These are phyloP conservation scores for Pythium pyrilobum DNA, from an alignment of 352 stramenopile species.

Conservation along the genomic window DNA sequence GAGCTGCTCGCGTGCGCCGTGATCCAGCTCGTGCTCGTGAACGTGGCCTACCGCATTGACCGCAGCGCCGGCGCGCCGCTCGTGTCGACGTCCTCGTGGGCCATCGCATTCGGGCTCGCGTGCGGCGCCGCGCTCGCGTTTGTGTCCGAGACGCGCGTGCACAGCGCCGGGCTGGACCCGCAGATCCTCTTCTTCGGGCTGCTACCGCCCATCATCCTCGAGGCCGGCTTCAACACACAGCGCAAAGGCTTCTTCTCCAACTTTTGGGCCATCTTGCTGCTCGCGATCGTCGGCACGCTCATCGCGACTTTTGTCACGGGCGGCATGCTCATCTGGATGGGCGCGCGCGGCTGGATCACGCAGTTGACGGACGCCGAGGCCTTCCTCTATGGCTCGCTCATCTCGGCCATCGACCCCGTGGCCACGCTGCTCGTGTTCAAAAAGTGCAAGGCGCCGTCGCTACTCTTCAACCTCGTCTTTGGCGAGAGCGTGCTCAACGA, in stretches of 20 bases:
- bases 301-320: slow-evolving; percentile 48
- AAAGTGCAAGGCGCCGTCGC: slow-evolving; percentile 56
- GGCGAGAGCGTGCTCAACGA: slow-evolving; percentile 87
- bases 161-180: slow-evolving; percentile 9
- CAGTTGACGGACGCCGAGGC: slow-evolving; percentile 74
- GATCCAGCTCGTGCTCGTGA: slow-evolving; percentile 17
- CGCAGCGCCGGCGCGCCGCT: slow-evolving; percentile 6
- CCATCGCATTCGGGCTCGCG: slow-evolving; percentile 11
- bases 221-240: slow-evolving; percentile 60
- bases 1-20: slow-evolving; percentile 17
- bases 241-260: slow-evolving; percentile 55
- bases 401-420: slow-evolving; percentile 91
- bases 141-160: slow-evolving; percentile 9
- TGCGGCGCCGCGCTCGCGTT: slow-evolving; percentile 5
- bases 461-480: slow-evolving; percentile 93
- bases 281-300: slow-evolving; percentile 45
- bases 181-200: slow-evolving; percentile 50
- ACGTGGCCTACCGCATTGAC: slow-evolving; percentile 21
- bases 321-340: slow-evolving; percentile 36
- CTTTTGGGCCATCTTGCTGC: slow-evolving; percentile 32
- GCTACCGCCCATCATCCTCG: slow-evolving; percentile 59
- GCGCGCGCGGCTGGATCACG: slow-evolving; percentile 41
- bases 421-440: slow-evolving; percentile 90
- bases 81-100: slow-evolving; percentile 17
- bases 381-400: slow-evolving; percentile 87